Base-by-base conservation (phyloP, 1,139 yeast genomes). In the Kodamaea alishanica region DNA sequence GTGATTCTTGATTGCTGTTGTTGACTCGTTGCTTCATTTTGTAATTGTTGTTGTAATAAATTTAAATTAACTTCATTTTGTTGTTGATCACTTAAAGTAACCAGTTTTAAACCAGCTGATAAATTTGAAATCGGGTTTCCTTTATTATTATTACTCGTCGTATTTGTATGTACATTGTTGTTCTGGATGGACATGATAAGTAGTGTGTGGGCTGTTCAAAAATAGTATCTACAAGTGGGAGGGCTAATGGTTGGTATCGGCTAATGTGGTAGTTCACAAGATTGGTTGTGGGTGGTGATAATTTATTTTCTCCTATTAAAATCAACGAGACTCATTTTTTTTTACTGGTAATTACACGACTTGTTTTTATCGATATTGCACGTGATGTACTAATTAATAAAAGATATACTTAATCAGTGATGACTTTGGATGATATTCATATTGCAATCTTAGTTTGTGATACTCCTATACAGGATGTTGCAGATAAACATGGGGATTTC, bases 1-100 rank as follows among this genome's bases (percentile, higher is more conserved):
- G 87, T 75, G 41, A 89, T 80, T 51, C 95, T 70, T 24, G 79
- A 68, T 38, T 69, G 74, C 34, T 68, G 69, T 38, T 61, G 65
- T 31, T 61, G 62, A 28, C 55, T 55, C 31, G 65, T 52, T 23
- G 69, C 62, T 47, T 67, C 73, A 43, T 56, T 61, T 35, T 65
- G 70, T 40, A 67, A 61, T 41, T 68, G 61, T 45, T 70, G 75
- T 49, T 70, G 75, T 49, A 69, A 61, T 35, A 67, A 55, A 42
- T 59, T 63, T 40, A 66, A 52, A 50, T 67, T 68, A 32, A 62
- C 70, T 40, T 65, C 71, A 45, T 67, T 69, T 40, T 65, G 72
- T 44, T 67, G 73, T 40, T 62, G 74, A 46, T 69, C 77, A 11
- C 55, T 49, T 34, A 71, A 64, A 22, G 62, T 56, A 3, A 71